Base-by-base conservation (phyloP, 306 rosid genomes). In the Bauhinia variegata region DNA sequence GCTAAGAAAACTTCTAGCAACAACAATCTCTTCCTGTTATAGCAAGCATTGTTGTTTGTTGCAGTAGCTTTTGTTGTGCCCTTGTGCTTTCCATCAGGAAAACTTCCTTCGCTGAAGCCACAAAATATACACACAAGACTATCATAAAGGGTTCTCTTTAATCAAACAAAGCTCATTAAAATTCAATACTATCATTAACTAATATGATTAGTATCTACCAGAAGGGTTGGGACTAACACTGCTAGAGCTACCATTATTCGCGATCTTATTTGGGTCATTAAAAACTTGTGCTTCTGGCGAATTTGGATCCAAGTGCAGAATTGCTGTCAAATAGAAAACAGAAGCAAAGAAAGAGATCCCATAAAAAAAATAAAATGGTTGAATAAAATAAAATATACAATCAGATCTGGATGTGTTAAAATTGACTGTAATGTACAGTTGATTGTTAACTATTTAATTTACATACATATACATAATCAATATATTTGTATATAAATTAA, bases 281-380 rank as follows among this genome's bases (percentile, higher is more conserved):
- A 84, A 84, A 38, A 75, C 82, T 46, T 80, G 80, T 33, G 89
- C 89, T 59, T 84, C 86, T 1, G 80, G 58, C 12, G 89, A 84
- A 31, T 75, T 55, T 10, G 86, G 84, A 55, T 79, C 72, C 84
- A 81, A 34, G 50, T 84, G 77, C 4, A 84, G 75, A 49, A 78
- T 84, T 39, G 63, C 89, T 84, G 76, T 69, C 38, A 3, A 12
- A 23, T 23, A 23, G 28, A 23, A 23, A 23, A 23, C 2, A 23
- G 2, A 23, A 23, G 28, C 1, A 23, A 23, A 23, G 28, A 23
- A 23, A 23, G 2, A 23, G 28, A 23, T 1, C 28, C 28, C 28
- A 23, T 23, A 23, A 23, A 23, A 23, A n/a, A n/a, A n/a, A n/a
- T n/a, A n/a, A n/a, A 1, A 23, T 23, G 1, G 28, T 23, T 23